Percentiles rank a stretch among this genome's conserved stretches.
Evolutionary conservation across 805 yeast genomes (phyloP).

Genomic region (Candida ficus): DNA sequence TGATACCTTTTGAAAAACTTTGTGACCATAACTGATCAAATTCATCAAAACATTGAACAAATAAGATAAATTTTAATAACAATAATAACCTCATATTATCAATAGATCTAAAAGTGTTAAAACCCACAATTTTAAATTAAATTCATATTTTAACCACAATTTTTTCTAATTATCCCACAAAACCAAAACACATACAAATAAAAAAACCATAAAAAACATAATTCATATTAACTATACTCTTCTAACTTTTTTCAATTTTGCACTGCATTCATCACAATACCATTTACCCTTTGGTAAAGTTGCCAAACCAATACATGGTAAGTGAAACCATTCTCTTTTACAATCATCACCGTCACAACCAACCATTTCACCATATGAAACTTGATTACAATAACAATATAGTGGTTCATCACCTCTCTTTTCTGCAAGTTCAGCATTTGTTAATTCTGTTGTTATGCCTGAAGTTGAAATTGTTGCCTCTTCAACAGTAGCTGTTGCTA

Average conservation of each 20-base stretch:
- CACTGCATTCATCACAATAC: slow-evolving; percentile 66
- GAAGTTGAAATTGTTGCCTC: slow-evolving; percentile 1
- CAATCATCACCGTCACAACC: slow-evolving; percentile 96
- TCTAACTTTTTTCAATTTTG: slow-evolving; percentile 29
- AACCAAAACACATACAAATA: too few relatives aligned
- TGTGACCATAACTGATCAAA: neutral
- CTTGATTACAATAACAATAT: slow-evolving; percentile 95
- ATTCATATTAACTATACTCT: slow-evolving; percentile 23
- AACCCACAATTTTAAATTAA: too few relatives aligned
- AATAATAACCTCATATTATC: neutral
- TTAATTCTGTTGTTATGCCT: slow-evolving; percentile 11
- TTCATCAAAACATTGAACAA: too few relatives aligned
- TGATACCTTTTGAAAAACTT: slow-evolving; percentile 4
- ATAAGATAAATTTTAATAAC: neutral
- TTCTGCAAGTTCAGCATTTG: slow-evolving; percentile 8
- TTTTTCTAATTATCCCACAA: too few relatives aligned
- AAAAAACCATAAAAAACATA: too few relatives aligned
- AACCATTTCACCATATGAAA: slow-evolving; percentile 98
- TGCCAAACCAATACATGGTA: slow-evolving; percentile 85
- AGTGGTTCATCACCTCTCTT: slow-evolving; percentile 58
- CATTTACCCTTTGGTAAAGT: slow-evolving; percentile 84
- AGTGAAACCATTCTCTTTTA: slow-evolving; percentile 91
- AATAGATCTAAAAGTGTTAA: too few relatives aligned
- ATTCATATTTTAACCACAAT: too few relatives aligned
- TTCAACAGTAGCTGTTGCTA: neutral